A percentile compares a stretch with the other conserved stretches of the same genome.
Evolutionary conservation across 2,329 filamentous ascomycete species (phyloP).

Genomic region (Rhinocladiella mackenziei): DNA sequence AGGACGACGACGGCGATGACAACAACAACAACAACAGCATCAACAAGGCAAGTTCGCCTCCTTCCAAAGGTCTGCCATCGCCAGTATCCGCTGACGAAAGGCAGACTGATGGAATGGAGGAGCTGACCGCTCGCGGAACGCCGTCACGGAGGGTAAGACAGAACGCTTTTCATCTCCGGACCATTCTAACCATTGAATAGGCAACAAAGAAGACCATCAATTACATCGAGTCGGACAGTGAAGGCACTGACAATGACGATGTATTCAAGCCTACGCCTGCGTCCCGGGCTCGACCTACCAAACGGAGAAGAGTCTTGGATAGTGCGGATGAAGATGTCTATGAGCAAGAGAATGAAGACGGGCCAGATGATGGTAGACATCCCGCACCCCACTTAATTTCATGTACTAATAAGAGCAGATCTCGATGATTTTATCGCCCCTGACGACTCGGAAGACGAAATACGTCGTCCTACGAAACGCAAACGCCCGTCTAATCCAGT

Average conservation of each 20-base stretch:
- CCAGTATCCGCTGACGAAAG: conserved; percentile 42
- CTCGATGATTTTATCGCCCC: conserved; percentile 84
- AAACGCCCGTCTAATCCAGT: conserved; percentile 51
- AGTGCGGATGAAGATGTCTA: conserved; percentile 67
- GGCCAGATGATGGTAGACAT: conserved; percentile 49
- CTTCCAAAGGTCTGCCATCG: conserved; percentile 49
- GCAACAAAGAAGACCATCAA: conserved; percentile 62
- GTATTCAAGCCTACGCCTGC: conserved; percentile 58
- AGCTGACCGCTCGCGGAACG: conserved; percentile 55
- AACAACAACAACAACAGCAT: too few relatives aligned
- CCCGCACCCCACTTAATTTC: neutral
- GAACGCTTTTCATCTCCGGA: neutral
- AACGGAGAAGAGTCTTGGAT: conserved; percentile 60
- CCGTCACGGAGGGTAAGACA: conserved; percentile 70
- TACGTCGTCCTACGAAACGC: conserved; percentile 62
- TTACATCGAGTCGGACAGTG: conserved; percentile 82
- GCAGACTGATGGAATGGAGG: conserved; percentile 26
- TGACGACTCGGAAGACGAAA: conserved; percentile 75
- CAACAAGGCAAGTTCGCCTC: conserved; percentile 45
- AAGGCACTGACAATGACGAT: conserved; percentile 64
- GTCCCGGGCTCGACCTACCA: conserved; percentile 44
- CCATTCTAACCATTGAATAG: conserved; percentile 36
- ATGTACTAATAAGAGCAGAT: conserved; percentile 48
- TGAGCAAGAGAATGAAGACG: conserved; percentile 59
- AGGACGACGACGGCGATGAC: conserved; percentile 45